A percentile compares a stretch with the other conserved stretches of the same genome.
phyloP scores from a whole-genome alignment of 805 yeast species.

The Candida saitoana region DNA sequence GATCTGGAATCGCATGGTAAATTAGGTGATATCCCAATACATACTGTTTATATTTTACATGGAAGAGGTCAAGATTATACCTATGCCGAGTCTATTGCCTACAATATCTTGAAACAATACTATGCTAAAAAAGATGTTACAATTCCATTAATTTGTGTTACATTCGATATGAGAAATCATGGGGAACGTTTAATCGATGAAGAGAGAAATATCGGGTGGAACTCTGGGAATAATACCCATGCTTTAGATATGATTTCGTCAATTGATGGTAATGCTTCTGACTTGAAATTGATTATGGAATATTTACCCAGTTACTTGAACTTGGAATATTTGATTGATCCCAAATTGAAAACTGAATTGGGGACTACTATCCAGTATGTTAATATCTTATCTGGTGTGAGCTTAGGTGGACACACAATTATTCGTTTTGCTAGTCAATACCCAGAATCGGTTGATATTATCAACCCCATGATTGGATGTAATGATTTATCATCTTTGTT shows the following conservation, averaged over 20 bases:
- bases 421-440: slow-evolving; percentile 40
- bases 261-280: slow-evolving; percentile 46
- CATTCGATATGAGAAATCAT: slow-evolving; percentile 55
- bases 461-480: slow-evolving; percentile 51
- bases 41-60: slow-evolving; percentile 45
- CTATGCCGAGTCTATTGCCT: slow-evolving; percentile 39
- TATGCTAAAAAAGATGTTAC: slow-evolving; percentile 15
- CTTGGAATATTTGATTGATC: slow-evolving; percentile 24
- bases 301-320: slow-evolving; percentile 40
- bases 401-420: slow-evolving; percentile 57
- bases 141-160: slow-evolving; percentile 42
- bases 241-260: slow-evolving; percentile 47
- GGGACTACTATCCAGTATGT: slow-evolving; percentile 21
- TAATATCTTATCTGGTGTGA: slow-evolving; percentile 46
- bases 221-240: slow-evolving; percentile 45
- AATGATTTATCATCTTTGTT: slow-evolving; percentile 44
- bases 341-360: slow-evolving; percentile 10
- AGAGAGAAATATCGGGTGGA: slow-evolving; percentile 42
- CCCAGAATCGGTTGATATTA: slow-evolving; percentile 34
- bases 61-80: slow-evolving; percentile 40
- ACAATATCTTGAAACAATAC: slow-evolving; percentile 27
- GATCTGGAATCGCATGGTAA: slow-evolving; percentile 7
- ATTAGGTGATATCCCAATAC: slow-evolving; percentile 24
- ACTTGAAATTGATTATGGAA: slow-evolving; percentile 40
- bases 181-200: slow-evolving; percentile 43